Percentiles rank a stretch among this genome's conserved stretches.
Conservation (phyloP, 2,329 filamentous ascomycete species). For the Ceratocystis colombiana region DNA sequence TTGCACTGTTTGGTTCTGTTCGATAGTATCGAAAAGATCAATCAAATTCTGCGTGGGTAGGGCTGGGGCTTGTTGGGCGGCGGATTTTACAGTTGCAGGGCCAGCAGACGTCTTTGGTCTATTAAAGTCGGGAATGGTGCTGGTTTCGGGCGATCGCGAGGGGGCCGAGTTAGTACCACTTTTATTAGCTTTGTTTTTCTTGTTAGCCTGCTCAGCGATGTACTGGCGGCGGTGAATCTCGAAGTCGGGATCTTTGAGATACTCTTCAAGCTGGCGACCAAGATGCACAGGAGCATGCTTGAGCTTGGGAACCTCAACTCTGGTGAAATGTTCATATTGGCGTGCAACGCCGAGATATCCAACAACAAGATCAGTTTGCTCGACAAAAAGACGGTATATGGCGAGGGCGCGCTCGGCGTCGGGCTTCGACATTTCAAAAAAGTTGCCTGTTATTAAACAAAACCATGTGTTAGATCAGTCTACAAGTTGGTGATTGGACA, state of each 20-base stretch:
- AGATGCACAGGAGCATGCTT: constrained; percentile 94
- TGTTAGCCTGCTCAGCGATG: constrained; percentile 71
- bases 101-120: constrained; percentile 35
- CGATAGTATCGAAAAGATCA: constrained; percentile 90
- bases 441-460: constrained; percentile 55
- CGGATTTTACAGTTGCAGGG: not conserved
- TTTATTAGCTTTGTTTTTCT: constrained; percentile 40
- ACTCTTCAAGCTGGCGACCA: constrained; percentile 82
- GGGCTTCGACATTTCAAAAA: constrained; percentile 93
- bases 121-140: constrained; percentile 29
- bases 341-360: constrained; percentile 78
- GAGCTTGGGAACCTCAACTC: constrained; percentile 88
- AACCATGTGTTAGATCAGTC: constrained; percentile 16
- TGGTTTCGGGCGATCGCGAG: constrained; percentile 29
- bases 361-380: constrained; percentile 86
- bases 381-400: constrained; percentile 86
- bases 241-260: constrained; percentile 88
- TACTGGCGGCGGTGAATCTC: constrained; percentile 89
- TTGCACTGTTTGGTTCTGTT: constrained; percentile 64
- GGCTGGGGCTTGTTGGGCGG: constrained; percentile 18
- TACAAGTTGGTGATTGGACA: not conserved
- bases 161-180: constrained; percentile 30
- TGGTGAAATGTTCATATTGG: constrained; percentile 82
- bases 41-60: constrained; percentile 63
- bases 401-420: constrained; percentile 86